Percentiles rank a stretch among this genome's conserved stretches.
Evolutionary conservation across 768 basidiomycete species (phyloP).

Genomic region (Cystobasidium ongulense): DNA sequence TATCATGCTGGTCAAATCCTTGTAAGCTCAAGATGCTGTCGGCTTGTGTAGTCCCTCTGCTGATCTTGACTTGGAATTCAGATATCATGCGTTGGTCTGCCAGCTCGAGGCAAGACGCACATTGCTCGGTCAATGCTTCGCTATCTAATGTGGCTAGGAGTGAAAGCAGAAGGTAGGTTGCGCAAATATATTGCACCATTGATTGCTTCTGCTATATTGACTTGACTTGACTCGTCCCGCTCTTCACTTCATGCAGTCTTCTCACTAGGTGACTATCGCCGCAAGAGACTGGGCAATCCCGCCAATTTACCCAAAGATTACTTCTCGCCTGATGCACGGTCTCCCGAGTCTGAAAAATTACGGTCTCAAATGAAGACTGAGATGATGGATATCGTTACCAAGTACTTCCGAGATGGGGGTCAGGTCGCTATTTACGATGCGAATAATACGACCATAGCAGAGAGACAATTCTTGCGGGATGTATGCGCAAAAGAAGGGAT

Average conservation of each 20-base stretch:
- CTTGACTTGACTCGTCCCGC: too few relatives aligned
- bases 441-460: conserved; percentile 71
- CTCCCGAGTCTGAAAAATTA: conserved; percentile 62
- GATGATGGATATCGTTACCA: conserved; percentile 81
- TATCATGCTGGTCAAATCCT: conserved; percentile 31
- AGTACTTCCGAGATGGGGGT: conserved; percentile 73
- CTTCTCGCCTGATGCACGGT: conserved; percentile 64
- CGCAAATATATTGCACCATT: conserved; percentile 57
- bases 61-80: not conserved
- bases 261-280: conserved; percentile 86
- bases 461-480: conserved; percentile 64
- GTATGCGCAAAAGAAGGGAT: conserved; percentile 85
- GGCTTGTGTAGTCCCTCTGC: not conserved
- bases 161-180: conserved; percentile 66
- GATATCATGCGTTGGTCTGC: not conserved
- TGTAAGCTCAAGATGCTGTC: not conserved
- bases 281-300: conserved; percentile 79
- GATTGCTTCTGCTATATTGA: not conserved
- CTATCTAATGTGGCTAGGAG: conserved; percentile 96
- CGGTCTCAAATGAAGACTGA: conserved; percentile 65
- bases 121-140: conserved; percentile 89
- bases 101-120: conserved; percentile 88
- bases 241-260: conserved; percentile 55
- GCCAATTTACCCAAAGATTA: conserved; percentile 85
- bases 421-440: conserved; percentile 99